Evolutionary conservation across 192 early-diverging fungal species (phyloP), one percentile per base, ranked within the genome.

Genomic region (Coemansia sp.): DNA sequence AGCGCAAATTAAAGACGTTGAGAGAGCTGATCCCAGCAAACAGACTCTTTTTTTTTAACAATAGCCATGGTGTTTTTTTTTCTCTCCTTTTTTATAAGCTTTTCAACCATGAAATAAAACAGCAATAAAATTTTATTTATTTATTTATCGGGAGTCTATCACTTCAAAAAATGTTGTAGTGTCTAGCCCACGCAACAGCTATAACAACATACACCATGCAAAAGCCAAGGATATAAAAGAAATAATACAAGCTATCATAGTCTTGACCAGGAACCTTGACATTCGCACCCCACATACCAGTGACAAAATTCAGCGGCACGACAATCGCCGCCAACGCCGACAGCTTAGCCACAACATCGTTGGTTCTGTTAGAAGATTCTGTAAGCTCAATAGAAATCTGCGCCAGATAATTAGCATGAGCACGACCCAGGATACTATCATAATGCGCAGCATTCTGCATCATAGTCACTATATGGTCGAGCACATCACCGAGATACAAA

Each of bases 231-330:
- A 83, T 83, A 8, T 14, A 45, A 54, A 78, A 75, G 63, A 85
- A 85, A 51, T 73, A 79, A 20, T 67, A 36, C 66, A 85, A 28
- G 42, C 74, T 69, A 10, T 73, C 74, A 29, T 66, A 64, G 40
- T 83, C 77, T 36, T 83, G 82, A 0, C 76, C 73, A 14, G 82
- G 82, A 0, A 85, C 84, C 42, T 75, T 78, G 58, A 86, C 83
- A 49, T 86, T 85, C 17, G 84, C 78, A 55, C 87, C 87, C 83
- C 83, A 87, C 60, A 89, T 73, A 18, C 93, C 94, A 0, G 96
- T 94, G 29, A 96, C 85, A 60, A 98, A 73, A 63, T 95, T 95
- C 63, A 97, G 74, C 14, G 96, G 96, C 28, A 99, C 86, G 17
- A 99, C 73, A 40, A 99, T 91, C 30, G 88, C 89, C 0, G 93